Evolutionary conservation across 164 flowering plant species (phyloP).

Genomic region (Chimonanthus salicifolius): DNA sequence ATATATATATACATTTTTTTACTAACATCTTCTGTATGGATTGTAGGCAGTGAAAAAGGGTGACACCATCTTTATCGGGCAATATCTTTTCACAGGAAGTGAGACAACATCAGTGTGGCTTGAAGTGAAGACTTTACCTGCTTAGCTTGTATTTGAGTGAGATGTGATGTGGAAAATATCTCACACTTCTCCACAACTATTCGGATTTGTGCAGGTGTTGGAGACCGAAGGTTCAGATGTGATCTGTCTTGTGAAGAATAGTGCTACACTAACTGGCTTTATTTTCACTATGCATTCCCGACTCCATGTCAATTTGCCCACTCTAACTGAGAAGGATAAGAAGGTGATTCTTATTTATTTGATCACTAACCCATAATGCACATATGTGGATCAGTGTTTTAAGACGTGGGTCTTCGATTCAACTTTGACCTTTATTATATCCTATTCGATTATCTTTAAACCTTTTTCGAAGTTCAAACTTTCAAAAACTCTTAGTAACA

Average conservation of each 20-base stretch:
- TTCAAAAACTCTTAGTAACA: too few species aligned
- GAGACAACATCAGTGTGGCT: conserved; percentile 60
- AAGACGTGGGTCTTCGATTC: too few species aligned
- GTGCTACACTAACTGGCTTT: conserved; percentile 42
- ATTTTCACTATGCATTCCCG: conserved; percentile 43
- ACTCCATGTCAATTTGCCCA: conserved; percentile 40
- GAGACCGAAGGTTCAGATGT: conserved; percentile 39
- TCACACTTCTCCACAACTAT: conserved; percentile 3
- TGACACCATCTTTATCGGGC: conserved; percentile 46
- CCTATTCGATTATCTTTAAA: too few species aligned
- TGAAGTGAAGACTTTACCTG: conserved; percentile 29
- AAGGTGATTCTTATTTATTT: conserved; percentile 19
- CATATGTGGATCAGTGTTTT: too few species aligned
- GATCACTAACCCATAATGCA: too few species aligned
- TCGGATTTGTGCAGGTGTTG: conserved; percentile 27
- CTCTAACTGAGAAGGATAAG: conserved; percentile 43
- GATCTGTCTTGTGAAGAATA: conserved; percentile 45
- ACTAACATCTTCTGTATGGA: background rate
- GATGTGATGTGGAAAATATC: background rate
- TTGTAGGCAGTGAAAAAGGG: conserved; percentile 43
- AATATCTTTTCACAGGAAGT: conserved; percentile 52
- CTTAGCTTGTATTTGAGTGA: background rate
- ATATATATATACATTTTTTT: background rate
- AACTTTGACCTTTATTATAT: too few species aligned
- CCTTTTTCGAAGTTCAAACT: too few species aligned